phyloP scores from a whole-genome alignment of 169 alveolate genomes.

The Plasmodium adleri region DNA sequence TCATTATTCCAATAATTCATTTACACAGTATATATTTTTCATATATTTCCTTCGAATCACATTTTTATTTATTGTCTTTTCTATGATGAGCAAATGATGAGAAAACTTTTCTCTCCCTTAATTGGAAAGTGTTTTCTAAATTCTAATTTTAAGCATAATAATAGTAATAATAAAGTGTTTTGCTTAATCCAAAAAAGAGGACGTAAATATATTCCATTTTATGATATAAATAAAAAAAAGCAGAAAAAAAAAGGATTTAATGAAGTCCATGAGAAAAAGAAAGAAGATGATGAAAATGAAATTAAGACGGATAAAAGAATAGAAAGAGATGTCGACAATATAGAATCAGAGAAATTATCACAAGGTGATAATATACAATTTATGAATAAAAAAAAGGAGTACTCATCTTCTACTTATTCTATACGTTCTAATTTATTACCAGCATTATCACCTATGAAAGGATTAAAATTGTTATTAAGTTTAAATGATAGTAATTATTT shows the following conservation, averaged over 20 bases:
- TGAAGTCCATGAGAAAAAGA: background rate
- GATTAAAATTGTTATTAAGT: conserved; percentile 48
- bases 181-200: conserved; percentile 31
- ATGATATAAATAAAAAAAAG: conserved; percentile 35
- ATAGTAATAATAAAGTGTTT: background rate
- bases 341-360: background rate
- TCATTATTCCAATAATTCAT: no score
- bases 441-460: conserved; percentile 57
- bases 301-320: background rate
- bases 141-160: no score
- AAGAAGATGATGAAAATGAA: background rate
- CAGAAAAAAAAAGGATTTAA: conserved; percentile 3
- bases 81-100: background rate
- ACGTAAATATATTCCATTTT: conserved; percentile 67
- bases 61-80: background rate
- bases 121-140: no score
- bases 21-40: background rate
- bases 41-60: background rate
- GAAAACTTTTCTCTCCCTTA: no score
- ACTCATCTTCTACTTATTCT: background rate
- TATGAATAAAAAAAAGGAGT: background rate
- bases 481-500: background rate
- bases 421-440: conserved; percentile 15
- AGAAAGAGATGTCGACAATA: background rate
- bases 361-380: conserved; percentile 2